These are phyloP conservation scores for Microdochium nivale DNA, from an alignment of 2,329 filamentous ascomycete genomes.

Conservation along the genomic window DNA sequence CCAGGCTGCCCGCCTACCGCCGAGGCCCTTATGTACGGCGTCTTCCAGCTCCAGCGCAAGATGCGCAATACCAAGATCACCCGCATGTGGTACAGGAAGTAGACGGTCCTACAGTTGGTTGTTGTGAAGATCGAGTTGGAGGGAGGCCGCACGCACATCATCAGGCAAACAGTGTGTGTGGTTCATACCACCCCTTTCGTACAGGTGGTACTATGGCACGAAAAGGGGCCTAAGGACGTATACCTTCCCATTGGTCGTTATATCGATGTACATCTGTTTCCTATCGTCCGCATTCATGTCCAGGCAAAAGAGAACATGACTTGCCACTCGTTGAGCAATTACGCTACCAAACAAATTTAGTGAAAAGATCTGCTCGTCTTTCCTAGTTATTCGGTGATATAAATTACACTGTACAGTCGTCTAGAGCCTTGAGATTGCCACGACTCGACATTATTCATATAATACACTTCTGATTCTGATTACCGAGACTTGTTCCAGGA, in stretches of 20 bases:
- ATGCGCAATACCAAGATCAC: conserved; percentile 53
- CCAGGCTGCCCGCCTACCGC: conserved; percentile 61
- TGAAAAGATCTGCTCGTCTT: too few species aligned
- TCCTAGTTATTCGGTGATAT: too few species aligned
- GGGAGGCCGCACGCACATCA: background rate
- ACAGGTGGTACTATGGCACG: background rate
- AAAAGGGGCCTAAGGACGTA: background rate
- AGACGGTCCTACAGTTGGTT: conserved; percentile 13
- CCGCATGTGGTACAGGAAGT: conserved; percentile 51
- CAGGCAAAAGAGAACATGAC: too few species aligned
- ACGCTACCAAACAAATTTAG: too few species aligned
- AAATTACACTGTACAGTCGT: too few species aligned
- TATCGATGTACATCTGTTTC: background rate
- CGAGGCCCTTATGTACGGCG: conserved; percentile 58
- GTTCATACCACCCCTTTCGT: background rate
- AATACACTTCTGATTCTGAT: too few species aligned
- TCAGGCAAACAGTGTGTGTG: background rate
- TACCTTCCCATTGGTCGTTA: background rate
- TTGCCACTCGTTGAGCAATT: too few species aligned
- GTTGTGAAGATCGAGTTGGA: background rate
- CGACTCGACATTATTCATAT: too few species aligned
- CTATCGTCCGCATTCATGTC: too few species aligned
- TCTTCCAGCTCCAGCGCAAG: conserved; percentile 72
- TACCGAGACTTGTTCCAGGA: too few species aligned
- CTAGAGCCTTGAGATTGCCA: too few species aligned